Evolutionary conservation across 2,329 filamentous ascomycete genomes (phyloP).

Genomic region (Penicillium sp.): DNA sequence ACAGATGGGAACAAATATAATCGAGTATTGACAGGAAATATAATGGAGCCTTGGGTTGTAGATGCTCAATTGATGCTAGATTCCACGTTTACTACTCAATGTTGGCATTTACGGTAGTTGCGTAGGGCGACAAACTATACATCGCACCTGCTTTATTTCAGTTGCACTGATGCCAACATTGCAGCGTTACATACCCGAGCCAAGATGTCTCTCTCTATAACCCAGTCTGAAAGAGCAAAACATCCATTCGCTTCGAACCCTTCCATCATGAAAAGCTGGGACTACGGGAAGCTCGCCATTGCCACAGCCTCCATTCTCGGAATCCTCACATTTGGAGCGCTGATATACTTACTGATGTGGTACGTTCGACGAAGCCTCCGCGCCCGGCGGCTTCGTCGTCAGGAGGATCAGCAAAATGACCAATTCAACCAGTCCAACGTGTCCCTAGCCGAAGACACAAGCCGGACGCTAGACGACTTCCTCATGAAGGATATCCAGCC

Average conservation of each 20-base stretch:
- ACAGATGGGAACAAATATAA: too few relatives aligned
- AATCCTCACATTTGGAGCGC: slow-evolving; percentile 13
- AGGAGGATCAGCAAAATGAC: slow-evolving; percentile 8
- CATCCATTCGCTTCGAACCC: not conserved
- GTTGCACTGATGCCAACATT: not conserved
- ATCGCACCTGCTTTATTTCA: not conserved
- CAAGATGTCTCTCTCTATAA: not conserved
- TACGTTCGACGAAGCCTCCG: slow-evolving; percentile 16
- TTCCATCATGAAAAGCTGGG: slow-evolving; percentile 11
- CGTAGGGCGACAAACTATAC: not conserved
- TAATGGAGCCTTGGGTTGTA: not conserved
- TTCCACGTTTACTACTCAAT: not conserved
- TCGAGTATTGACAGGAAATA: too few relatives aligned
- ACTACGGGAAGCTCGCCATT: slow-evolving; percentile 20
- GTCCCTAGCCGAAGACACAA: slow-evolving; percentile 17
- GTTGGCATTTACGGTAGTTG: not conserved
- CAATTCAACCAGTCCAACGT: slow-evolving; percentile 16
- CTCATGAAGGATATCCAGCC: slow-evolving; percentile 15
- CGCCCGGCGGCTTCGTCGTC: slow-evolving; percentile 13
- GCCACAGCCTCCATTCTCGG: slow-evolving; percentile 23
- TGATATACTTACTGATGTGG: slow-evolving; percentile 19
- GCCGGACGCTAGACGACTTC: slow-evolving; percentile 12
- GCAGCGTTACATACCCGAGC: not conserved
- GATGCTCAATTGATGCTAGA: not conserved
- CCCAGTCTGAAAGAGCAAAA: not conserved